Percentiles rank a stretch among this genome's conserved stretches.
These are phyloP conservation scores for Rhinocladiella mackenziei DNA, from an alignment of 2,329 filamentous ascomycete genomes.

Conservation along the genomic window DNA sequence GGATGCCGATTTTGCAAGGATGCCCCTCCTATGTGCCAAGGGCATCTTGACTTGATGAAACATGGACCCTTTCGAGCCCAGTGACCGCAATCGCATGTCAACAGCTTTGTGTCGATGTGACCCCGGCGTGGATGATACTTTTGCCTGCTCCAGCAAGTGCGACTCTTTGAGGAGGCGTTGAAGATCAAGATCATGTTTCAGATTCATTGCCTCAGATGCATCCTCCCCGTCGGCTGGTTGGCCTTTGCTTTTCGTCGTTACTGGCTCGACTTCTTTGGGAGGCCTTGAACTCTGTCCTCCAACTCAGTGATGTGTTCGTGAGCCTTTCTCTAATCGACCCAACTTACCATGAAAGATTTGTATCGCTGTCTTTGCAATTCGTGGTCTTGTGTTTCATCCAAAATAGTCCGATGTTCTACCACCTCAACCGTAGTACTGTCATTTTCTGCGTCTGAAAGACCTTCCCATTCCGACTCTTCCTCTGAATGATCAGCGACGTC, in stretches of 20 bases:
- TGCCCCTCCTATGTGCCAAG: slow-evolving; percentile 80
- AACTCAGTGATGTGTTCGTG: slow-evolving; percentile 2
- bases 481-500: slow-evolving; percentile 29
- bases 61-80: slow-evolving; percentile 73
- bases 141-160: slow-evolving; percentile 68
- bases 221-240: slow-evolving; percentile 35
- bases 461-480: slow-evolving; percentile 56
- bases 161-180: slow-evolving; percentile 89
- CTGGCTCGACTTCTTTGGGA: slow-evolving; percentile 16
- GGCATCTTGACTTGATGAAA: slow-evolving; percentile 83
- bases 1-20: slow-evolving; percentile 60
- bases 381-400: slow-evolving; percentile 39
- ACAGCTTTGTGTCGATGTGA: slow-evolving; percentile 74
- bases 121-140: slow-evolving; percentile 57
- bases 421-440: slow-evolving; percentile 40
- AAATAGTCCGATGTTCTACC: slow-evolving; percentile 50
- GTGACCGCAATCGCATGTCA: slow-evolving; percentile 75
- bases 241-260: slow-evolving; percentile 4
- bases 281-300: slow-evolving; percentile 17
- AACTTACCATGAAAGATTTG: slow-evolving; percentile 71
- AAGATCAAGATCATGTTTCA: slow-evolving; percentile 88
- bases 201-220: slow-evolving; percentile 58
- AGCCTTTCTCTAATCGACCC: no score
- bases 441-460: slow-evolving; percentile 49
- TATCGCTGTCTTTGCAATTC: slow-evolving; percentile 63